Evolutionary conservation across 768 basidiomycete genomes (phyloP).

Genomic region (Lactarius vividus): DNA sequence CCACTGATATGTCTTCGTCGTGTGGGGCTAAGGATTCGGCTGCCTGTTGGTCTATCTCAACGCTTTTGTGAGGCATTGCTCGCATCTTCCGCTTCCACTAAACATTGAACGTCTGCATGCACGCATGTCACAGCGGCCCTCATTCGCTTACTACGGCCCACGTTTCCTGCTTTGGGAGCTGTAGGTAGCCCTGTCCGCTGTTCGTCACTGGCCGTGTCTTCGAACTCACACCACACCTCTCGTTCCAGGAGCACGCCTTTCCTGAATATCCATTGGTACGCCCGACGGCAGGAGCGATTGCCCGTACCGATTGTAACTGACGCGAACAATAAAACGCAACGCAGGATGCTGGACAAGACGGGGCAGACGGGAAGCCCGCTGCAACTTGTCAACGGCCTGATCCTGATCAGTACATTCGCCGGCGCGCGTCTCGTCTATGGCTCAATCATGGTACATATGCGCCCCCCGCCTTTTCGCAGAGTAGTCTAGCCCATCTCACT

Average conservation of each 20-base stretch:
- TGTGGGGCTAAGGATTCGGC: slow-evolving; percentile 43
- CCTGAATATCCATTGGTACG: slow-evolving; percentile 83
- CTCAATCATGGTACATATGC: slow-evolving; percentile 39
- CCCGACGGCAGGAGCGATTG: slow-evolving; percentile 17
- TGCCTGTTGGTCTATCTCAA: slow-evolving; percentile 66
- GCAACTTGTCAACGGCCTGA: slow-evolving; percentile 70
- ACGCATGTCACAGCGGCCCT: slow-evolving; percentile 45
- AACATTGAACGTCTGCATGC: neutral
- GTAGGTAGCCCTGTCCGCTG: slow-evolving; percentile 37
- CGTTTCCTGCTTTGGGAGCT: slow-evolving; percentile 84
- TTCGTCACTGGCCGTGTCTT: neutral
- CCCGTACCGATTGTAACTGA: neutral
- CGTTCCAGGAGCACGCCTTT: slow-evolving; percentile 71
- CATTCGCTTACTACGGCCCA: slow-evolving; percentile 73
- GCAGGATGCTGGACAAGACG: slow-evolving; percentile 75
- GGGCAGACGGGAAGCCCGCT: slow-evolving; percentile 63
- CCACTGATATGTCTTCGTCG: neutral
- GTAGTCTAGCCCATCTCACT: neutral
- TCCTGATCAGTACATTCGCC: slow-evolving; percentile 68
- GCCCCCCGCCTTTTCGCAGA: slow-evolving; percentile 1
- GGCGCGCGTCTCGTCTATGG: slow-evolving; percentile 71
- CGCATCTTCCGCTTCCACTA: neutral
- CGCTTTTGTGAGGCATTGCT: slow-evolving; percentile 56
- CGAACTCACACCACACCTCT: neutral
- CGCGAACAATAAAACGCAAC: neutral